Base-by-base conservation (phyloP, 495 filamentous ascomycete species). In the Aspergillus avenaceus region DNA sequence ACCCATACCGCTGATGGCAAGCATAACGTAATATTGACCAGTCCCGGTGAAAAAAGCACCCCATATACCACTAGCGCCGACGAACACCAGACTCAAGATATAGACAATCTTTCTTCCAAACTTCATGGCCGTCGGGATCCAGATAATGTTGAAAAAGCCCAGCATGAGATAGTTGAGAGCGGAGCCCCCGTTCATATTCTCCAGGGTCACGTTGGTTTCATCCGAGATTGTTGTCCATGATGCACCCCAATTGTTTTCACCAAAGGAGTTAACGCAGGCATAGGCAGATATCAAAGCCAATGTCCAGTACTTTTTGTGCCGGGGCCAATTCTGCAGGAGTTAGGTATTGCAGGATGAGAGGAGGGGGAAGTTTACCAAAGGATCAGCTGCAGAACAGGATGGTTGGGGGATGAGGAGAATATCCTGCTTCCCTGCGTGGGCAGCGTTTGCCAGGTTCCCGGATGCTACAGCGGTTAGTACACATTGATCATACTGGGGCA, bases 131-230 rank as follows among this genome's bases (percentile, higher is more conserved):
- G 63, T 53, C 1, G 65, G 63, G n/a, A 66, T 63, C 63, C 59
- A 66, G 48, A 65, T 61, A 16, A 69, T 61, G 45, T 69, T 69
- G 38, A 69, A 59, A 26, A 64, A 69, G 5, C 65, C 65, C 16
- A 69, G 46, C 6, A 69, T 53, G 3, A 69, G 59, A 45, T 66
- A 69, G 28, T 66, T 66, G 8, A 69, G 38, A 0, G 63, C 65
- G 8, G 54, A 60, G 23, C 59, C 63, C 0, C 63, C 61, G 49
- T 66, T 69, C 58, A 69, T 62, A 23, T 69, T 61, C 24, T 36
- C 49, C 19, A 69, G 23, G 7, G 51, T 60, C 8, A 69, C 61
- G 12, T 54, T 59, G 11, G 62, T 63, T 5, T 66, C 57, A 3
- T 60, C 57, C 2, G 61, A 55, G 8, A 69, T 63, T 21, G 54